Base-by-base conservation (phyloP, 169 alveolate species). In the Miamiensis avidus region DNA sequence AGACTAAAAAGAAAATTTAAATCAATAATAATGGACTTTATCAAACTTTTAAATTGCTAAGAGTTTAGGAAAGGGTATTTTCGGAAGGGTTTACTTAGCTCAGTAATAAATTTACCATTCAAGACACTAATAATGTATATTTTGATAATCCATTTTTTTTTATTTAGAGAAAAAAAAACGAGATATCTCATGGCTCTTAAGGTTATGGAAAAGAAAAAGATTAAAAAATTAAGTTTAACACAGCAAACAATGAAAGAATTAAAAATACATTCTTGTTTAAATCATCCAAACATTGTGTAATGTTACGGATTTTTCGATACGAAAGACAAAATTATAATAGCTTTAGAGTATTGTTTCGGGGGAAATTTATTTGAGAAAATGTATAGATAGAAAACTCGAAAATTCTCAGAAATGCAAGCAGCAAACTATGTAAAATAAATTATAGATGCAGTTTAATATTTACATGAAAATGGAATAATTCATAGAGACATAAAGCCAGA, bases 401-500 rank as follows among this genome's bases (percentile, higher is more conserved):
- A 79, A 33, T 86, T 81, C 31, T 15, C 82, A 29, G 90, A 86
- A 65, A 31, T 79, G 75, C 31, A 73, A 28, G 79, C 83, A n/a
- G 83, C 90, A 0, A 83, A 78, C 27, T 86, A 79, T 34, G 79
- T 86, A 30, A 74, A 83, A 78, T 65, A 86, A 81, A 82, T 86
- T 15, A 76, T 79, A 31, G 86, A 78, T 49, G 90, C 86, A 78
- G 34, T 86, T 6, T 74, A 72, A 32, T 79, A 81, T 65, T 79
- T 78, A 75, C 90, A 86, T 64, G 29, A 74, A 1, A 65, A 86
- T 34, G 78, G 78, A 31, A 81, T 86, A n/a, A 86, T 86, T 34
- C 90, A 86, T 64, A 79, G 90, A 75, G 90, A 86, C 31, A 86
- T 86, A 25, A 86, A 86, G 74, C 90, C 90, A 1, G 90, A 86